Evolutionary conservation across 1,139 yeast genomes (phyloP), one percentile per base, ranked within the genome.

Genomic region (Suhomyces atakaporum): DNA sequence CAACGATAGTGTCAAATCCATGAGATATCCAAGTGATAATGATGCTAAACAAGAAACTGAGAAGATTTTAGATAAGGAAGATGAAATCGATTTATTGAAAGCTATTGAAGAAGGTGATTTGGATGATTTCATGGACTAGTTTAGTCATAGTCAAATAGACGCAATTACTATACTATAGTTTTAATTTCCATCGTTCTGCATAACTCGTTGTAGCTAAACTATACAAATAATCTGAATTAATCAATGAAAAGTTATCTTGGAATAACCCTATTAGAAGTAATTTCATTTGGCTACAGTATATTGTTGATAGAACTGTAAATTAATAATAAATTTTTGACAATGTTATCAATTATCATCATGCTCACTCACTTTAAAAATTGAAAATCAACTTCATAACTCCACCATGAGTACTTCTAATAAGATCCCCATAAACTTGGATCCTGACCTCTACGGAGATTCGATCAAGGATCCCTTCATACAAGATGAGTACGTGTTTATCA

Each of bases 1-100:
- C 63, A 88, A 89, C 51, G 97, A 92, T 53, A 81, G 89, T 59
- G 95, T 92, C 40, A 86, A 88, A 67, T 88, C 96, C 14, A 89
- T 94, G 97, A 79, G 97, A 54, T 94, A 86, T 62, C 95, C 97
- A 10, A 58, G 62, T 33, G 74, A 69, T 41, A 57, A 53, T 39
- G 63, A 60, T 31, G 43, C 49, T 15, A 48, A 49, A 39, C 43
- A 33, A 13, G 49, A 46, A 11, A 16, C 32, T 4, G 49, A 73
- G 31, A 51, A 51, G 27, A 60, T 53, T 26, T 50, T 52, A 15
- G 55, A 54, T 33, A 62, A 63, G 40, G 76, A 69, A 36, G 75
- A 68, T 35, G 73, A 67, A 44, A 59, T 66, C 39, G 77, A 69
- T 40, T 61, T 71, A 45, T 62, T 71, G 51, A 69, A 67, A 49